Conservation (phyloP, 2,329 filamentous ascomycete genomes). For the Ophiosphaerella narmari region DNA sequence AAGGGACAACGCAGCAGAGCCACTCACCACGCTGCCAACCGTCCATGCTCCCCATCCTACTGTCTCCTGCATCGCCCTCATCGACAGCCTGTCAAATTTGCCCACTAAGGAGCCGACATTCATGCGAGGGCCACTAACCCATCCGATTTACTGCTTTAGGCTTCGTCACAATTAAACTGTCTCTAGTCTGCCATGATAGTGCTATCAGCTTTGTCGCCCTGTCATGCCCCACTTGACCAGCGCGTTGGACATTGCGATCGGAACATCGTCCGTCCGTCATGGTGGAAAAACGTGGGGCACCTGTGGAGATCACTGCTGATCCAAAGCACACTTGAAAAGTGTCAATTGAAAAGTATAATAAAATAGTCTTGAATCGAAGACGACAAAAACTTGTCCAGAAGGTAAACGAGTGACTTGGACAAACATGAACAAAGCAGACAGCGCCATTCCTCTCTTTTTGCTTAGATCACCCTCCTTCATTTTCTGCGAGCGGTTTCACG, state of each 20-base stretch:
- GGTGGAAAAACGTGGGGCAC: neutral
- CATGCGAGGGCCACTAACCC: no score
- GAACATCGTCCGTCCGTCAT: conserved; percentile 1
- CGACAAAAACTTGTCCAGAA: conserved; percentile 13
- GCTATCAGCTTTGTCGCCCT: no score
- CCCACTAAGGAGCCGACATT: no score
- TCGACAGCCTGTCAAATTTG: no score
- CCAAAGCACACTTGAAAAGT: neutral
- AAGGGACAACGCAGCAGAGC: conserved; percentile 10
- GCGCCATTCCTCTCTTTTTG: neutral
- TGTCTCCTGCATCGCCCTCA: no score
- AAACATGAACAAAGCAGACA: neutral
- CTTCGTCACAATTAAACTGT: no score
- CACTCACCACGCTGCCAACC: neutral
- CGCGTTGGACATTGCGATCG: no score
- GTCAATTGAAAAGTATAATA: neutral
- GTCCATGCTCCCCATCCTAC: neutral
- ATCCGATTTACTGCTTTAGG: no score
- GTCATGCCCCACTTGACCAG: no score
- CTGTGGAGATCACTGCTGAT: neutral
- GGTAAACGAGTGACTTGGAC: conserved; percentile 26
- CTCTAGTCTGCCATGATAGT: no score
- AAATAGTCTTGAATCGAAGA: neutral
- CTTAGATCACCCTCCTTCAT: neutral
- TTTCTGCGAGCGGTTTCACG: neutral